phyloP scores from a whole-genome alignment of 495 filamentous ascomycete species.

The Aspergillus heteromorphus region DNA sequence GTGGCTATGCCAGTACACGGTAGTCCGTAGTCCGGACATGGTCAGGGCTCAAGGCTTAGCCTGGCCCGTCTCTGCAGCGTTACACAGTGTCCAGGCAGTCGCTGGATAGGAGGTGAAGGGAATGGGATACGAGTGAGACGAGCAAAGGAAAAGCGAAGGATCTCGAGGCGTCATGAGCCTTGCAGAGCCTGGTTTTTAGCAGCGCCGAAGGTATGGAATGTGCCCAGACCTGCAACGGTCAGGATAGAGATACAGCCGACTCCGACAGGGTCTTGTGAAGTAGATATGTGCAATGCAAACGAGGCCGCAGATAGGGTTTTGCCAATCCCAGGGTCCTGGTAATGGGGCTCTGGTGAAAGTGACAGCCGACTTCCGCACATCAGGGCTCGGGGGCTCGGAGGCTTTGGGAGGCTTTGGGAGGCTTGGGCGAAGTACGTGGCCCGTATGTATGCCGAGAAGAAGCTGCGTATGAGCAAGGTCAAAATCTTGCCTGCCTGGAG shows the following conservation, averaged over 20 bases:
- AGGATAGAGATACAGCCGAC: too few species aligned
- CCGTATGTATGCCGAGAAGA: neutral
- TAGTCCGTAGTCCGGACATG: neutral
- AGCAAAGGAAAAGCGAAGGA: neutral
- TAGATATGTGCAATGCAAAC: neutral
- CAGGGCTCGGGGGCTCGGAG: neutral
- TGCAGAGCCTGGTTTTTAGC: neutral
- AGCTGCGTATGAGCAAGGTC: neutral
- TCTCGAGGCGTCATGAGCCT: neutral
- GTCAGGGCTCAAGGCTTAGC: neutral
- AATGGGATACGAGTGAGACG: neutral
- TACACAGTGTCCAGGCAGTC: neutral
- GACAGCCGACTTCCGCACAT: neutral
- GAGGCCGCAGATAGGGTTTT: neutral
- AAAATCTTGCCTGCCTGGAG: slow-evolving; percentile 3
- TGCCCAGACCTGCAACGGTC: too few species aligned
- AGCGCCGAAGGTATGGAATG: too few species aligned
- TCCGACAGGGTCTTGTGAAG: too few species aligned
- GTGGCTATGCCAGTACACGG: neutral
- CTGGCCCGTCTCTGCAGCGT: neutral
- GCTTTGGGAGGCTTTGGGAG: neutral
- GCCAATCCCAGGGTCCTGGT: neutral
- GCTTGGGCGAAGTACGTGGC: neutral
- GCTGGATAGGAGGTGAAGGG: neutral
- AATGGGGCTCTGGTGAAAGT: neutral